Conservation (phyloP, 2,329 filamentous ascomycete genomes). For the Leptographium lundbergii region DNA sequence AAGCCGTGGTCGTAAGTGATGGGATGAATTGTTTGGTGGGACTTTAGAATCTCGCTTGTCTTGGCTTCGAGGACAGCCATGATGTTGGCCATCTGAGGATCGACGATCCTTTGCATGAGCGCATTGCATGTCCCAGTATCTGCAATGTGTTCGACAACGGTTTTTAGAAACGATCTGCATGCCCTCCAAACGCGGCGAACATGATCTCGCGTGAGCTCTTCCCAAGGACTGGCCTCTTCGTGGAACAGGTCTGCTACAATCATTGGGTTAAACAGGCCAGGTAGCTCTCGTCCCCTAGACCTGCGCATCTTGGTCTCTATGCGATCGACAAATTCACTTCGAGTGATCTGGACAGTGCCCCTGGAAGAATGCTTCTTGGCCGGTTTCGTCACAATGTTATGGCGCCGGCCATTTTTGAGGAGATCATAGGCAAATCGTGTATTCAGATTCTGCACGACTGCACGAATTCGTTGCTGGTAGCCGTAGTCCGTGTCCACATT, state of each 20-base stretch:
- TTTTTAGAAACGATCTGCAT: conserved; percentile 5
- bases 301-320: conserved; percentile 16
- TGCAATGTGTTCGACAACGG: conserved; percentile 13
- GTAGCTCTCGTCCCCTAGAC: conserved; percentile 22
- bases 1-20: conserved; percentile 28
- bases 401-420: conserved; percentile 18
- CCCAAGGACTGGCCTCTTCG: conserved; percentile 21
- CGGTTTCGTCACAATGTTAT: background rate
- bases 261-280: conserved; percentile 22
- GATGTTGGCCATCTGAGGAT: conserved; percentile 13
- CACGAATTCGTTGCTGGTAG: conserved; percentile 34
- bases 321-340: conserved; percentile 11
- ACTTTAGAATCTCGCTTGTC: conserved; percentile 16
- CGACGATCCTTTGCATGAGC: conserved; percentile 10
- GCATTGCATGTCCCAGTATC: conserved; percentile 12
- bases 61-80: conserved; percentile 13
- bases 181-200: conserved; percentile 13
- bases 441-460: conserved; percentile 37
- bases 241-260: conserved; percentile 21
- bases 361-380: background rate
- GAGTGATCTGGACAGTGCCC: conserved; percentile 7
- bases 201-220: conserved; percentile 9
- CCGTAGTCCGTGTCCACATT: conserved; percentile 14
- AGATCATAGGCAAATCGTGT: conserved; percentile 26
- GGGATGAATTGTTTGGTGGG: conserved; percentile 19